Conservation (phyloP, 805 yeast species). For the Osmozyma mogii region DNA sequence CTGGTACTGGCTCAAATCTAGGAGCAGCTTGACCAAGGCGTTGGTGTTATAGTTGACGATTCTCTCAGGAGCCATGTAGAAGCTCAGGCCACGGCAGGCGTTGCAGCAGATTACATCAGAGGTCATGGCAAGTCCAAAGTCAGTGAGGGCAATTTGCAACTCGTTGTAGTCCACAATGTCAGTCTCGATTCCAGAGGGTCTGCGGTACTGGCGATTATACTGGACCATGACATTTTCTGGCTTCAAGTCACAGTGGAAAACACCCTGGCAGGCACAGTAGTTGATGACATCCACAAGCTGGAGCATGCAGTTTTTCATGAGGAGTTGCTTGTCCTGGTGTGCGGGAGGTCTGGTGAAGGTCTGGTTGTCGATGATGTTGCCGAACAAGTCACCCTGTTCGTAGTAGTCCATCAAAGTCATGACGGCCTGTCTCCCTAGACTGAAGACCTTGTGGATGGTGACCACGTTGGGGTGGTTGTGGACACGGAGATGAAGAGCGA, state of each 20-base stretch:
- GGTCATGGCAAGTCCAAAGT: conserved; percentile 81
- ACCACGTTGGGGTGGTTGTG: conserved; percentile 75
- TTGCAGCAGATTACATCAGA: conserved; percentile 51
- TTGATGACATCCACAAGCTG: conserved; percentile 32
- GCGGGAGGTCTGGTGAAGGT: conserved; percentile 48
- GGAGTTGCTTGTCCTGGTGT: conserved; percentile 39
- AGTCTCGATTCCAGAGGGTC: conserved; percentile 7
- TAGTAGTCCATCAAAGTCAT: conserved; percentile 82
- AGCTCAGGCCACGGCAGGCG: conserved; percentile 78
- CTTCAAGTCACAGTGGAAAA: conserved; percentile 37
- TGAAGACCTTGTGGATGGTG: conserved; percentile 66
- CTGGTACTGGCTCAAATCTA: conserved; percentile 24
- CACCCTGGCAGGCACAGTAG: conserved; percentile 23
- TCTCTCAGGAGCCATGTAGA: conserved; percentile 92
- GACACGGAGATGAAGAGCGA: conserved; percentile 64
- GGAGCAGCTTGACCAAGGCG: conserved; percentile 16
- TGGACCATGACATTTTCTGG: conserved; percentile 35
- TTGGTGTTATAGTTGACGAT: conserved; percentile 37
- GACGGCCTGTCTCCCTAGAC: conserved; percentile 43
- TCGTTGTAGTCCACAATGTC: conserved; percentile 37
- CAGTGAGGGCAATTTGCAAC: conserved; percentile 57
- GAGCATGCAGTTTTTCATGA: conserved; percentile 36
- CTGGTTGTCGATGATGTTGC: conserved; percentile 70
- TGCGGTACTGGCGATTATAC: conserved; percentile 20
- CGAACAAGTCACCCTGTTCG: conserved; percentile 79